These are phyloP conservation scores for Globisporangium lucens DNA, from an alignment of 352 stramenopile genomes.

Conservation along the genomic window DNA sequence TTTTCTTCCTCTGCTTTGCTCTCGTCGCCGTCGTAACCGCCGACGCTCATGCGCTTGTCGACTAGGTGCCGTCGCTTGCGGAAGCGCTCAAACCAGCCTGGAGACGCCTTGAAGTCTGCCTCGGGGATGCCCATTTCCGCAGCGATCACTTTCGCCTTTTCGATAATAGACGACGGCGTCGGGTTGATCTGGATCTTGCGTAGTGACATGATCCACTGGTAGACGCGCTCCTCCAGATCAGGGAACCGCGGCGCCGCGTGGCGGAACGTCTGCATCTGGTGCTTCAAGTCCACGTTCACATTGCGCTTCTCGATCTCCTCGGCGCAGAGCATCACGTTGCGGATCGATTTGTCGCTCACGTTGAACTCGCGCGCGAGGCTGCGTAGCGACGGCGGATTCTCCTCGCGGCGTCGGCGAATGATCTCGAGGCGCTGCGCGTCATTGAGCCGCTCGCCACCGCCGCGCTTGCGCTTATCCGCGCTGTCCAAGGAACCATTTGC, in stretches of 20 bases:
- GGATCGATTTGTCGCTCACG: constrained; percentile 19
- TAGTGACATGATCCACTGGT: constrained; percentile 13
- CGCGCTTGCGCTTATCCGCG: constrained; percentile 15
- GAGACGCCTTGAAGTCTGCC: constrained; percentile 14
- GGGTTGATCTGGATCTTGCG: constrained; percentile 11
- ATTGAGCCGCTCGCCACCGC: constrained; percentile 16
- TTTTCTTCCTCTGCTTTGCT: neutral
- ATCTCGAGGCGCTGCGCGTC: constrained; percentile 21
- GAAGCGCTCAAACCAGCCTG: constrained; percentile 19
- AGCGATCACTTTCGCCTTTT: constrained; percentile 13
- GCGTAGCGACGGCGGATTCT: constrained; percentile 20
- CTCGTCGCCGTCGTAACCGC: constrained; percentile 5
- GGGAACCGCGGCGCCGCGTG: constrained; percentile 14
- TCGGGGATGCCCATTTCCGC: constrained; percentile 13
- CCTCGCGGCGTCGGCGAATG: constrained; percentile 12
- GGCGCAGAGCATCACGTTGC: constrained; percentile 15
- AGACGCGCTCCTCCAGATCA: constrained; percentile 13
- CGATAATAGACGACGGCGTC: constrained; percentile 13
- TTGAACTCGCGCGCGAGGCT: constrained; percentile 18
- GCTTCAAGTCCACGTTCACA: constrained; percentile 11
- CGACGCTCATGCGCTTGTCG: constrained; percentile 15
- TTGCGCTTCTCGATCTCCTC: constrained; percentile 18
- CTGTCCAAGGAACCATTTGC: neutral
- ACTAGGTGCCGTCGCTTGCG: constrained; percentile 11
- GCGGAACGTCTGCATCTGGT: constrained; percentile 16